phyloP scores from a whole-genome alignment of 2,329 filamentous ascomycete species.

The Tolypocladium guangdongense region DNA sequence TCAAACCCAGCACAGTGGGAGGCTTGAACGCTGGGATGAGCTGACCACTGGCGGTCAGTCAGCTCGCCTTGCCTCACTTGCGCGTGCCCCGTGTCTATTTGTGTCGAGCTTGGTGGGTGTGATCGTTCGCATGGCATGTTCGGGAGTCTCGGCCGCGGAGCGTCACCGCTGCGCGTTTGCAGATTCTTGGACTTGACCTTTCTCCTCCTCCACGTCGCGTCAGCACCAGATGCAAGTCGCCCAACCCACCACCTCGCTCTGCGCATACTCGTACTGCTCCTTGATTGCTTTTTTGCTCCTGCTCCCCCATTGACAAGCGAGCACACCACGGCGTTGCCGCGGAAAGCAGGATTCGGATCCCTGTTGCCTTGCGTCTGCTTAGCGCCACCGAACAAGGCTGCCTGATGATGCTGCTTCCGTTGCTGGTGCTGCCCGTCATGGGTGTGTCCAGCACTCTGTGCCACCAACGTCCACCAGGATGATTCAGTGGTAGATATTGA shows the following conservation, averaged over 20 bases:
- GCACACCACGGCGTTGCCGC: background rate
- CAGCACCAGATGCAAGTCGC: background rate
- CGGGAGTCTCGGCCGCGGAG: background rate
- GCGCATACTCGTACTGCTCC: background rate
- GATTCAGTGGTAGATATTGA: background rate
- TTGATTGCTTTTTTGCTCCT: background rate
- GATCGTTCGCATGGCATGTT: background rate
- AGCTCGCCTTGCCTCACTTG: constrained; percentile 2
- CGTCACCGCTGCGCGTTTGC: background rate
- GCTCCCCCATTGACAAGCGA: background rate
- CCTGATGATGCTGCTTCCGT: constrained; percentile 5
- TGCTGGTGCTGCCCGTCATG: background rate
- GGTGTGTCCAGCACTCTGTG: background rate
- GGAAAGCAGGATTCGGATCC: constrained; percentile 12
- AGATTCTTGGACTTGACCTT: background rate
- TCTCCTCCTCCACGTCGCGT: background rate
- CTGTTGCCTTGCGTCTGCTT: constrained; percentile 10
- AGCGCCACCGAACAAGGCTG: constrained; percentile 1
- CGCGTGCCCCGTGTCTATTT: background rate
- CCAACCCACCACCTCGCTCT: background rate
- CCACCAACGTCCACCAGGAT: background rate
- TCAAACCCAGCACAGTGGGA: background rate
- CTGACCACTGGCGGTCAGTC: constrained; percentile 1
- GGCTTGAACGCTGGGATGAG: background rate
- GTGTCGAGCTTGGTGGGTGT: background rate